Percentiles rank a stretch among this genome's conserved stretches.
These are phyloP conservation scores for Phytophthora pini DNA, from an alignment of 352 stramenopile species.

Conservation along the genomic window DNA sequence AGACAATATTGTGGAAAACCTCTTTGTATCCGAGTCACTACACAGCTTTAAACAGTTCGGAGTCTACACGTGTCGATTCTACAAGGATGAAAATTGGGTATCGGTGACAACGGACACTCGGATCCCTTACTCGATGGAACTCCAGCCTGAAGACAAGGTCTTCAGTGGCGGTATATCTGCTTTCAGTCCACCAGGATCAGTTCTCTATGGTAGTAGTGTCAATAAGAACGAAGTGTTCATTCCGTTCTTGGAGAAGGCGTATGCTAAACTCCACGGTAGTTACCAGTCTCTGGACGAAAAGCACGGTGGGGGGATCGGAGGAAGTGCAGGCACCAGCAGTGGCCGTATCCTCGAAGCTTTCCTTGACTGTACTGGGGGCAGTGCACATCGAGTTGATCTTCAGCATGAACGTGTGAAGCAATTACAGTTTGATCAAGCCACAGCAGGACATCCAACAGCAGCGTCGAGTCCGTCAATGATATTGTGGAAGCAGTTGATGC, in stretches of 20 bases:
- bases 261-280: conserved; percentile 89
- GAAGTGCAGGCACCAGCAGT: conserved; percentile 48
- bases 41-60: conserved; percentile 84
- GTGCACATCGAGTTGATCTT: conserved; percentile 78
- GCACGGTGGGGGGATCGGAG: conserved; percentile 39
- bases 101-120: conserved; percentile 90
- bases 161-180: conserved; percentile 10
- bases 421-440: conserved; percentile 34
- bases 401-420: conserved; percentile 48
- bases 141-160: conserved; percentile 49
- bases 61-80: conserved; percentile 93
- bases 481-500: conserved; percentile 77
- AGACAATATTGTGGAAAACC: conserved; percentile 90
- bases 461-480: conserved; percentile 36
- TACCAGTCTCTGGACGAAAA: conserved; percentile 63
- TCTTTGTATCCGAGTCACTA: conserved; percentile 89
- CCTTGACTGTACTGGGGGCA: conserved; percentile 90
- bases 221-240: conserved; percentile 91
- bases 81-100: conserved; percentile 91
- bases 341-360: conserved; percentile 84
- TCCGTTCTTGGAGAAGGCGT: conserved; percentile 89
- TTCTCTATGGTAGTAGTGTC: conserved; percentile 75
- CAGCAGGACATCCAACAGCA: conserved; percentile 16
- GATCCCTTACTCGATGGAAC: conserved; percentile 69
- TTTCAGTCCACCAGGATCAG: conserved; percentile 45